A percentile compares a stretch with the other conserved stretches of the same genome.
Evolutionary conservation across 139 green algal genomes (phyloP).

Genomic region (Chlamydomonas eustigma): DNA sequence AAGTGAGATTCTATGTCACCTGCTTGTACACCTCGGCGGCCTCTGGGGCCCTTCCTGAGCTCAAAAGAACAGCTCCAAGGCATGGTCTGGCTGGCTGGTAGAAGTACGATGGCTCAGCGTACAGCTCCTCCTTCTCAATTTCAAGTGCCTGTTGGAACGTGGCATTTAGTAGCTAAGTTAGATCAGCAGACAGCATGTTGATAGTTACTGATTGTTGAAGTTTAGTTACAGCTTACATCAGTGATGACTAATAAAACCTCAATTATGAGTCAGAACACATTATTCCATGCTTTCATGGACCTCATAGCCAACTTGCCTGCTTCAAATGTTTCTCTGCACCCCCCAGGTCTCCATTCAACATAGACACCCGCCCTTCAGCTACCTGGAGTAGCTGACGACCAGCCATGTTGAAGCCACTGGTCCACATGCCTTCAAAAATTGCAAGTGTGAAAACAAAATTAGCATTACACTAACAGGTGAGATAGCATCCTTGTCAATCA

Average conservation of each 20-base stretch:
- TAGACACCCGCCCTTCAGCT: background rate
- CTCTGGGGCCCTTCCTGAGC: background rate
- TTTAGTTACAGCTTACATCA: too few relatives aligned
- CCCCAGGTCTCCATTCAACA: background rate
- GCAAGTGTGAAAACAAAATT: background rate
- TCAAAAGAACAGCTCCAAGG: background rate
- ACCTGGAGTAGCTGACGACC: background rate
- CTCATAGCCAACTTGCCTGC: too few relatives aligned
- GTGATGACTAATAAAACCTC: too few relatives aligned
- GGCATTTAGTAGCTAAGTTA: too few relatives aligned
- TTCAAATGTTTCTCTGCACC: background rate
- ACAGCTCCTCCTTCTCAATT: background rate
- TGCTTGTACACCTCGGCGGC: background rate
- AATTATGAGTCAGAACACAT: too few relatives aligned
- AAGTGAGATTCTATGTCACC: too few relatives aligned
- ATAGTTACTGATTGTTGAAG: too few relatives aligned
- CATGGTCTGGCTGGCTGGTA: background rate
- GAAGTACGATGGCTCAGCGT: background rate
- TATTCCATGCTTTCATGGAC: too few relatives aligned
- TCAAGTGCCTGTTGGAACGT: background rate
- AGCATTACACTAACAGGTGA: too few relatives aligned
- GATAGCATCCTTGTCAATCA: too few relatives aligned
- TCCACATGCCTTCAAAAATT: conserved; percentile 4
- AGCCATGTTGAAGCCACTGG: conserved; percentile 1
- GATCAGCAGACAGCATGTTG: too few relatives aligned